Evolutionary conservation across 2,329 filamentous ascomycete species (phyloP), one percentile per base, ranked within the genome.

Genomic region (Aspergillaceae sp.): DNA sequence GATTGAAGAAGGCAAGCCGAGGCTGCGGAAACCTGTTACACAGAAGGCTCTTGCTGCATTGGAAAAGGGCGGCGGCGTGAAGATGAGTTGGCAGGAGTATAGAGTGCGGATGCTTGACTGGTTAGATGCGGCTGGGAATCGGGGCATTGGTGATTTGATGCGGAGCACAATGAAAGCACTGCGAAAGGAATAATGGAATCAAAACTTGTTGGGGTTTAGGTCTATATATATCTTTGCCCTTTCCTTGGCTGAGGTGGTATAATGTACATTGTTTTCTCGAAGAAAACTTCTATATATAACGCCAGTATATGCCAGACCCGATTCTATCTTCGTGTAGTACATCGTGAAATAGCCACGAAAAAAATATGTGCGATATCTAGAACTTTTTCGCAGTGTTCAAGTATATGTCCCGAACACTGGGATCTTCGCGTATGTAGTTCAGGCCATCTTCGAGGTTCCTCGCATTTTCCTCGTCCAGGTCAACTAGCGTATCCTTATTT

Each of bases 111-210:
- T 91, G 51, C 67, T 94, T 47, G 74, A 75, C 42, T 80, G 82
- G 66, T 65, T 94, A 50, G 82, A 84, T 48, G 70, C 68, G 4
- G 76, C 75, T 44, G 84, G 84, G 0, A 74, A 85, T 40, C 68
- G 64, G 7, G 88, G 88, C 0, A 74, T 91, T 29, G 76, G 78
- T 10, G 75, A 83, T 51, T 67, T 94, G 57, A 83, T 94, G 75
- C 85, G 85, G 63, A 87, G 82, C 56, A 90, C 86, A 1, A 88
- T 92, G 79, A 87, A 84, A 61, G 80, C 83, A 43, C 66, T 91
- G 55, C 82, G 80, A 66, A 77, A 71, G 49, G 63, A 64, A 43
- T 62, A 47, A 52, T 47, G 7, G 29, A 11, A 5, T 30, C 8
- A 32, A 19, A 2, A 19, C 19, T 19, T 10, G 4, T 40, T 7